Conservation (phyloP, 208 protist genomes). For the Phytomonas sp. region DNA sequence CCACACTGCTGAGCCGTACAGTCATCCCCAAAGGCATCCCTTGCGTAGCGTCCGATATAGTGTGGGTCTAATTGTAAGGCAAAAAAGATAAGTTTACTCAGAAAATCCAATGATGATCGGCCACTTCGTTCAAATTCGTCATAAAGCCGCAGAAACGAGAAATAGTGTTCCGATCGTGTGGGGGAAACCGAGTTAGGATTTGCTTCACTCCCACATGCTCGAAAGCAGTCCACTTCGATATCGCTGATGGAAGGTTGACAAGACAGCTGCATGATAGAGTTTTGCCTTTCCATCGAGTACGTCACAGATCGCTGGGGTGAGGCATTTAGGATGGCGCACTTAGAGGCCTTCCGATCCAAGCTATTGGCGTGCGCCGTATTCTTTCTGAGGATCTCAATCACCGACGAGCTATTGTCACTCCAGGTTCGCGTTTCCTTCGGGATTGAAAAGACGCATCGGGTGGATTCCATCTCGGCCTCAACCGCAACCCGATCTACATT, state of each 20-base stretch:
- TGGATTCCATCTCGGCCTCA: slow-evolving; percentile 1
- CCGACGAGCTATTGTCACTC: slow-evolving; percentile 27
- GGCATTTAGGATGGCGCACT: slow-evolving; percentile 75
- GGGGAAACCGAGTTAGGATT: neutral
- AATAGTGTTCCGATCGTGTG: slow-evolving; percentile 75
- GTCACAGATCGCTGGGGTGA: slow-evolving; percentile 27
- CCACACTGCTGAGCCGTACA: slow-evolving; percentile 27
- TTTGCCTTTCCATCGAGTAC: neutral
- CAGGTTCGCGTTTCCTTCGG: slow-evolving; percentile 12
- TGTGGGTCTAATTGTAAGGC: slow-evolving; percentile 65
- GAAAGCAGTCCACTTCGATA: neutral
- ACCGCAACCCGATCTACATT: slow-evolving; percentile 28
- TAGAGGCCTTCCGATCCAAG: slow-evolving; percentile 76
- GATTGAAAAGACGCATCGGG: slow-evolving; percentile 8
- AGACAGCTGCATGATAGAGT: neutral
- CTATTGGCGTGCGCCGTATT: slow-evolving; percentile 62
- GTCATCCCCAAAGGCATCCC: slow-evolving; percentile 38
- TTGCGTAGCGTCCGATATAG: slow-evolving; percentile 62
- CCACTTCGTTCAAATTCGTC: slow-evolving; percentile 65
- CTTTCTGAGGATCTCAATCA: slow-evolving; percentile 67
- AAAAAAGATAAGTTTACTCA: slow-evolving; percentile 68
- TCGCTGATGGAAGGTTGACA: neutral
- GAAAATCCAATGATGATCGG: slow-evolving; percentile 34
- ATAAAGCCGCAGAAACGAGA: slow-evolving; percentile 84
- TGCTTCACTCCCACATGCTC: neutral